Conservation (phyloP, 225 moss, liverwort and hornwort species). For the Straminergon stramineum region DNA sequence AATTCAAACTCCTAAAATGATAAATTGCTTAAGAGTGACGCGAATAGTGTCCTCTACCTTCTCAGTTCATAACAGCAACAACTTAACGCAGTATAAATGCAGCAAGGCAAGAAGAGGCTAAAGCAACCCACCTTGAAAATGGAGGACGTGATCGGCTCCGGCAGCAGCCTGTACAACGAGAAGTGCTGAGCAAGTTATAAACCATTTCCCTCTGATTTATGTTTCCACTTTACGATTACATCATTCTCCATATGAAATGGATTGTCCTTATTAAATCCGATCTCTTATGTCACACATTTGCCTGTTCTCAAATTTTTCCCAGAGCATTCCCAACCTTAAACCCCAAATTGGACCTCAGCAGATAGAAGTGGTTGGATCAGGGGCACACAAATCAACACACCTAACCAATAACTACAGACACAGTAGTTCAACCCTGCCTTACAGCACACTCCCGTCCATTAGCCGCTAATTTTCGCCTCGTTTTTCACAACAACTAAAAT, state of each 20-base stretch:
- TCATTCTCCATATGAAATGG: not conserved
- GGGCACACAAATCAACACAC: not conserved
- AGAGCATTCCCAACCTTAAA: not conserved
- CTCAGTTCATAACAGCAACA: not conserved
- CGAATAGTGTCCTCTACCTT: not conserved
- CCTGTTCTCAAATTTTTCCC: not conserved
- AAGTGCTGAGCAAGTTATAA: not conserved
- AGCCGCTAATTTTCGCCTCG: not conserved
- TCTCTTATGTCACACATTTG: not conserved
- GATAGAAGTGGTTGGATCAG: not conserved
- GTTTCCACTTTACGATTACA: not conserved
- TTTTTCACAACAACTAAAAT: not conserved
- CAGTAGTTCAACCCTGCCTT: not conserved
- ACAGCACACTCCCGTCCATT: not conserved
- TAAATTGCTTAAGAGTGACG: not conserved
- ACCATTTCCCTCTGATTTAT: not conserved
- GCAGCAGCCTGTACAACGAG: conserved; percentile 62
- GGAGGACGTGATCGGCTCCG: conserved; percentile 51
- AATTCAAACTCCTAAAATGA: not conserved
- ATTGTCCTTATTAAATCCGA: not conserved
- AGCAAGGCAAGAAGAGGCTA: not conserved
- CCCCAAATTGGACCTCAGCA: not conserved
- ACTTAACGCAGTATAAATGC: not conserved
- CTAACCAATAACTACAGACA: not conserved
- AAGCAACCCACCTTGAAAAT: conserved; percentile 55